phyloP scores from a whole-genome alignment of 768 basidiomycete genomes.

The Rubroboletus pulcherrimus region DNA sequence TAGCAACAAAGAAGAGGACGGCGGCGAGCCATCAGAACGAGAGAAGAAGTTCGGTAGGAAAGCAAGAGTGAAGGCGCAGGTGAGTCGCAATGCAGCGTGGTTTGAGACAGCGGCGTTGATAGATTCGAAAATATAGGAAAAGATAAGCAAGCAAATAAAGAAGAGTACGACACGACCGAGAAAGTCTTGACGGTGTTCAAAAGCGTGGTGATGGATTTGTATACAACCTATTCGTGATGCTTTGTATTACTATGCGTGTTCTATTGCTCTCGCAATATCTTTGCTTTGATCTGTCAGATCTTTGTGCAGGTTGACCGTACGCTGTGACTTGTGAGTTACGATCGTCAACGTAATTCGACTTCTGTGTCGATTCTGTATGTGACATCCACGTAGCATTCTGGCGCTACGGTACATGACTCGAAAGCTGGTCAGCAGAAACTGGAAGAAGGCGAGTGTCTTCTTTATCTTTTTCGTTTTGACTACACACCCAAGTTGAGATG shows the following conservation, averaged over 20 bases:
- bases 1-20: constrained; percentile 29
- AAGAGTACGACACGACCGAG: constrained; percentile 23
- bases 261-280: constrained; percentile 5
- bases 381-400: not conserved
- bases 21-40: constrained; percentile 26
- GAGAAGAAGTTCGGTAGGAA: constrained; percentile 38
- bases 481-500: too few relatives aligned
- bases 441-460: not conserved
- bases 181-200: constrained; percentile 21
- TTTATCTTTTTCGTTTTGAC: not conserved
- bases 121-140: constrained; percentile 21
- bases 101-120: constrained; percentile 1
- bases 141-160: constrained; percentile 26
- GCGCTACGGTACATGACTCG: not conserved
- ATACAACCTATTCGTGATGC: constrained; percentile 4
- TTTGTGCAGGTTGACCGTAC: not conserved
- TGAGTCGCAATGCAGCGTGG: constrained; percentile 13
- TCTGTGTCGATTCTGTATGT: not conserved
- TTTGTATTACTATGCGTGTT: constrained; percentile 18
- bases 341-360: not conserved
- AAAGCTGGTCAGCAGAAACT: not conserved
- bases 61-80: constrained; percentile 40
- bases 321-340: not conserved
- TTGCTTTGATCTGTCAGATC: constrained; percentile 1
- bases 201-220: constrained; percentile 1